These are phyloP conservation scores for Zasmidium angulare DNA, from an alignment of 2,329 filamentous ascomycete species.

Conservation along the genomic window DNA sequence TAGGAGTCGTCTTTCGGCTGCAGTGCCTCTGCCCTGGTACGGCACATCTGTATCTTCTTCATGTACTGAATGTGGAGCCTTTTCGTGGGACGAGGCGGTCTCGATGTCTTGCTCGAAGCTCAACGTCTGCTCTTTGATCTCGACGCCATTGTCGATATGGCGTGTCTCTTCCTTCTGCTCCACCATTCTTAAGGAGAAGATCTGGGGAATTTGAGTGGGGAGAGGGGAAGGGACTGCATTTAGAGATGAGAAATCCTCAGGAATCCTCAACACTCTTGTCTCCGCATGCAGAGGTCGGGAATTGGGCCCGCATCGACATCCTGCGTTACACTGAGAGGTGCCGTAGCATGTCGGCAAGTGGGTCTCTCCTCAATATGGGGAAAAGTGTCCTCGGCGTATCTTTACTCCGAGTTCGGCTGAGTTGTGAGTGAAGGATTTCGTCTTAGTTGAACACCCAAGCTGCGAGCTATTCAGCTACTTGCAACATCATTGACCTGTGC, in stretches of 20 bases:
- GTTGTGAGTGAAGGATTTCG: not conserved
- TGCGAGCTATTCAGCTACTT: too few relatives aligned
- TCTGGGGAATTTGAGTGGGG: not conserved
- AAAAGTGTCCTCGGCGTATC: not conserved
- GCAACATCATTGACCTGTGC: too few relatives aligned
- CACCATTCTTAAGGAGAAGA: not conserved
- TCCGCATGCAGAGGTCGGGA: not conserved
- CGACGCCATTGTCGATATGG: not conserved
- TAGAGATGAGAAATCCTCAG: not conserved
- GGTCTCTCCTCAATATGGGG: not conserved
- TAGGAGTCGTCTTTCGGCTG: slow-evolving; percentile 16
- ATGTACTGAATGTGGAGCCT: not conserved
- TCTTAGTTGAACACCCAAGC: too few relatives aligned
- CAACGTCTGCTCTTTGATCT: not conserved
- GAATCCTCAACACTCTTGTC: not conserved
- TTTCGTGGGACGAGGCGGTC: not conserved
- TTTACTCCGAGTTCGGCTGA: not conserved
- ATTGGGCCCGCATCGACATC: not conserved
- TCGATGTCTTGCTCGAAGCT: not conserved
- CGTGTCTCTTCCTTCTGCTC: too few relatives aligned
- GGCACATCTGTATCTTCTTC: not conserved
- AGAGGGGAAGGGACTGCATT: not conserved
- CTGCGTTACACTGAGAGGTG: not conserved
- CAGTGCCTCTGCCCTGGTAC: slow-evolving; percentile 8
- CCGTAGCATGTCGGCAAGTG: not conserved